Conservation (phyloP, 106 monocot genomes). For the Agapanthus africanus region DNA sequence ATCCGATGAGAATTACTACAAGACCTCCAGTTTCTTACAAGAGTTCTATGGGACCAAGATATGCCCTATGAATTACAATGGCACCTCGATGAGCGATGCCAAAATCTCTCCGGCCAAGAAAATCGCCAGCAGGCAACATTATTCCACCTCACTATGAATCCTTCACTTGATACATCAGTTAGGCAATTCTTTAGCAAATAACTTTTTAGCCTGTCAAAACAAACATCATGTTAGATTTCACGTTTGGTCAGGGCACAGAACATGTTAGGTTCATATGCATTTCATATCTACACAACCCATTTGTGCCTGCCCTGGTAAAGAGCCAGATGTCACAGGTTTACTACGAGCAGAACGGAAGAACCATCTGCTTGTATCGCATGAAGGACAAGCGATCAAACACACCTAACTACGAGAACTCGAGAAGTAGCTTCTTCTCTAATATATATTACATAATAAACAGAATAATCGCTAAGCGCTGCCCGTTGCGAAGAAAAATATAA, state of each 20-base stretch:
- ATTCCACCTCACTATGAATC: background rate
- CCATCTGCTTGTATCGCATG: background rate
- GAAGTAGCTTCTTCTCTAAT: no score
- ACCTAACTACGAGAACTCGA: no score
- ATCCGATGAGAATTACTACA: background rate
- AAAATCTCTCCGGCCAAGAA: background rate
- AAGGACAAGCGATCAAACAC: no score
- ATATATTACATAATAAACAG: background rate
- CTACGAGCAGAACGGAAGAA: no score
- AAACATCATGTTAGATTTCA: background rate
- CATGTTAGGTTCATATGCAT: background rate
- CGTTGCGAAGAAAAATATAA: no score
- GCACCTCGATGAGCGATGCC: background rate
- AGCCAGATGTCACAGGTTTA: no score
- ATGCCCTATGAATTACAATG: background rate
- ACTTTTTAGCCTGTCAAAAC: slow-evolving; percentile 3
- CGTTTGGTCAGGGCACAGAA: background rate
- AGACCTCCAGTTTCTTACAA: background rate
- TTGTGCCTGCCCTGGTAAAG: no score
- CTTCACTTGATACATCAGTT: background rate
- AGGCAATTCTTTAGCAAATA: slow-evolving; percentile 5
- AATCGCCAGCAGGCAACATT: slow-evolving; percentile 2
- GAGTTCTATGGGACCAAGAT: background rate
- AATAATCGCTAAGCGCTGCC: no score
- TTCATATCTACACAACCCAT: no score